Evolutionary conservation across 73 alveolate species (phyloP).

Genomic region (Paramecium caudatum): DNA sequence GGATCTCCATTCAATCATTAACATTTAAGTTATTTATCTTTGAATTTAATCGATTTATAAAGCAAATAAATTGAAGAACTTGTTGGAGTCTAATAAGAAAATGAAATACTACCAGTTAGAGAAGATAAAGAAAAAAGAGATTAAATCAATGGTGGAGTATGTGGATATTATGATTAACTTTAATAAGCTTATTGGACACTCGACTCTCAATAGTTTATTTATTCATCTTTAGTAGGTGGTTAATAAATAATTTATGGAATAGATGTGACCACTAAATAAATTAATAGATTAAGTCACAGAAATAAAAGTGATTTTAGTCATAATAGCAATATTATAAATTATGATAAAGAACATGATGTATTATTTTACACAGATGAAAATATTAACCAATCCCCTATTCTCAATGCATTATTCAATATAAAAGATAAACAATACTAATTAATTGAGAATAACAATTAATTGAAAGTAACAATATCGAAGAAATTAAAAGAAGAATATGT

Average conservation of each 20-base stretch:
- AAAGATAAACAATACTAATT: neutral
- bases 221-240: conserved; percentile 8
- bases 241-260: conserved; percentile 32
- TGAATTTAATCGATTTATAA: conserved; percentile 42
- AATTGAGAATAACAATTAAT: neutral
- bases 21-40: conserved; percentile 63
- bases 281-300: conserved; percentile 27
- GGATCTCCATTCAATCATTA: conserved; percentile 54
- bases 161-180: conserved; percentile 75
- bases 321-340: neutral
- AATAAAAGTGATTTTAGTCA: neutral
- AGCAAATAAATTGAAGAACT: conserved; percentile 12
- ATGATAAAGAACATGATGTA: conserved; percentile 45
- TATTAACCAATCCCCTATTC: neutral
- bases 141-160: conserved; percentile 37
- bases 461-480: neutral
- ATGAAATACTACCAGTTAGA: neutral
- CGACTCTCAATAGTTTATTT: conserved; percentile 49
- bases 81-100: conserved; percentile 57
- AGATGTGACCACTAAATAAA: conserved; percentile 43
- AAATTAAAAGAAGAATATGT: conserved; percentile 53
- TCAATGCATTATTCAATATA: neutral
- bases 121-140: neutral
- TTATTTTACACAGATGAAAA: conserved; percentile 20
- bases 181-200: conserved; percentile 42